Conservation (phyloP, 192 early-diverging fungal genomes). For the Coemansia furcata region DNA sequence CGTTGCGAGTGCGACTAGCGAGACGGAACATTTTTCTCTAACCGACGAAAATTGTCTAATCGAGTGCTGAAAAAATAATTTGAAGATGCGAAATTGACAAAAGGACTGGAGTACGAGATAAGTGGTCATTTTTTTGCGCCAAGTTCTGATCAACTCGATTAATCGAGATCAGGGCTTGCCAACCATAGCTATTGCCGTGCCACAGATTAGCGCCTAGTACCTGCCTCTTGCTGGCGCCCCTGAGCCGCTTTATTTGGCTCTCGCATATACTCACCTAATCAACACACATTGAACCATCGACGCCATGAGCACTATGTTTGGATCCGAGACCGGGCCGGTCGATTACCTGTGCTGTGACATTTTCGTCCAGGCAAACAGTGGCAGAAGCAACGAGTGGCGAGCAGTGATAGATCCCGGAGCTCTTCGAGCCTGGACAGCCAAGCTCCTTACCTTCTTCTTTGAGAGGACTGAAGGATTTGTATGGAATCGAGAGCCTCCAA, state of each 20-base stretch:
- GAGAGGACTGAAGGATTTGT: constrained; percentile 22
- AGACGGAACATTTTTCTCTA: constrained; percentile 38
- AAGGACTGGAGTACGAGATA: background rate
- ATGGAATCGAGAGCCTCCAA: constrained; percentile 47
- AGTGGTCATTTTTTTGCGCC: background rate
- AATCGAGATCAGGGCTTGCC: background rate
- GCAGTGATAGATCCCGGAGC: background rate
- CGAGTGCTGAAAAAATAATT: background rate
- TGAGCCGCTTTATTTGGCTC: background rate
- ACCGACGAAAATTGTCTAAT: background rate
- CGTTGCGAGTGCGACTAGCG: constrained; percentile 15
- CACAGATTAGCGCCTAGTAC: background rate
- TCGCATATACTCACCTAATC: background rate
- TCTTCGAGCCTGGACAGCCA: constrained; percentile 31
- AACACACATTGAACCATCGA: background rate
- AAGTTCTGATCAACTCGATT: background rate
- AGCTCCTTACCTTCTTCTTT: constrained; percentile 29
- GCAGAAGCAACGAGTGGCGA: background rate
- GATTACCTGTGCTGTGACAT: constrained; percentile 43
- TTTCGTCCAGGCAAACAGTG: constrained; percentile 14
- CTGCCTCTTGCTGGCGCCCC: background rate
- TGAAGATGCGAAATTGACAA: background rate
- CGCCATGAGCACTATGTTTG: constrained; percentile 7
- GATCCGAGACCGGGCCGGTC: constrained; percentile 4
- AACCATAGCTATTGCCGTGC: background rate